Evolutionary conservation across 2,329 filamentous ascomycete genomes (phyloP).

Genomic region (Blastomyces parvus): DNA sequence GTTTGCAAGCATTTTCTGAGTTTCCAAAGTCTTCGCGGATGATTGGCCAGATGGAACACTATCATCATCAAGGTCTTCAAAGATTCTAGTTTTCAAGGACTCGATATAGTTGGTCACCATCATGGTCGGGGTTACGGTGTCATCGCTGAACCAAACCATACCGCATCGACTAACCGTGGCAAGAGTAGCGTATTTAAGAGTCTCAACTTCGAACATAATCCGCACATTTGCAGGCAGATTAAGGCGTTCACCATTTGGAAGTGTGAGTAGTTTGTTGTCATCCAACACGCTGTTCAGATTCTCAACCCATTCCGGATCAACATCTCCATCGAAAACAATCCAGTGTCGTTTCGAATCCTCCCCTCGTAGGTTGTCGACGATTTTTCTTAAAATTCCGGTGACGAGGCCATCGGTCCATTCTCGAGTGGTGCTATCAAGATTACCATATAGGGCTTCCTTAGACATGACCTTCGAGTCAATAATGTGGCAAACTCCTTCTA

Average conservation of each 20-base stretch:
- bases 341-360: slow-evolving; percentile 96
- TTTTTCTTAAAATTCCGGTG: slow-evolving; percentile 94
- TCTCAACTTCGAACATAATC: slow-evolving; percentile 99
- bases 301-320: slow-evolving; percentile 98
- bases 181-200: slow-evolving; percentile 89
- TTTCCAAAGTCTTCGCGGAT: slow-evolving; percentile 65
- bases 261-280: slow-evolving; percentile 93
- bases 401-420: slow-evolving; percentile 99
- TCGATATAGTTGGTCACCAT: slow-evolving; percentile 88
- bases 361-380: slow-evolving; percentile 95
- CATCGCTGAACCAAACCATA: slow-evolving; percentile 99
- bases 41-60: slow-evolving; percentile 64
- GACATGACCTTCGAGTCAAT: slow-evolving; percentile 99
- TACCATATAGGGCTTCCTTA: slow-evolving; percentile 94
- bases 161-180: slow-evolving; percentile 99
- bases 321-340: slow-evolving; percentile 98
- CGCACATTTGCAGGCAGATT: slow-evolving; percentile 90
- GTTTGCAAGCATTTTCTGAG: slow-evolving; percentile 71
- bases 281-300: slow-evolving; percentile 99
- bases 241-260: slow-evolving; percentile 96
- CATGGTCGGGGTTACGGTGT: slow-evolving; percentile 87
- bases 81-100: slow-evolving; percentile 67
- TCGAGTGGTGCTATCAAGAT: slow-evolving; percentile 86
- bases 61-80: slow-evolving; percentile 95
- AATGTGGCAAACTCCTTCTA: slow-evolving; percentile 92